phyloP scores from a whole-genome alignment of 2,329 filamentous ascomycete species.

The Apiospora koreana region DNA sequence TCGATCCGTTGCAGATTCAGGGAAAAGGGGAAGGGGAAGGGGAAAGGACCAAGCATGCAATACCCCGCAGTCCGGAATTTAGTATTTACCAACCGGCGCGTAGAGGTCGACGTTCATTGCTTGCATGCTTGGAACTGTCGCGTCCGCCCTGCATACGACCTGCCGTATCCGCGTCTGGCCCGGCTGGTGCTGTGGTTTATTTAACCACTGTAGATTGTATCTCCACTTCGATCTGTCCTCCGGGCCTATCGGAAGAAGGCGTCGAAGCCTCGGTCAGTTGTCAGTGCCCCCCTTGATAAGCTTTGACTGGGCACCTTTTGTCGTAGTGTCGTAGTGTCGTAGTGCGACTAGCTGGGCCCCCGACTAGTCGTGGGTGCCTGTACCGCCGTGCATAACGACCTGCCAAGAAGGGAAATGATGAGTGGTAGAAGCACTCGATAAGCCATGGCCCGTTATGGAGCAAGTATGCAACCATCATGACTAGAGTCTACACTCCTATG shows the following conservation, averaged over 20 bases:
- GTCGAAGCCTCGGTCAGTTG: no score
- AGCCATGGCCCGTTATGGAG: not conserved
- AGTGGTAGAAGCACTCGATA: not conserved
- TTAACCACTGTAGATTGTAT: not conserved
- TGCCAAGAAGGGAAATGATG: conserved; percentile 1
- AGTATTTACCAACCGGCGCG: not conserved
- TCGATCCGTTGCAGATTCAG: not conserved
- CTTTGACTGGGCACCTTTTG: not conserved
- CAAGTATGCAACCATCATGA: not conserved
- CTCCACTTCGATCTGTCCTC: no score
- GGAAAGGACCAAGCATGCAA: not conserved
- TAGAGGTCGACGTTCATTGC: not conserved
- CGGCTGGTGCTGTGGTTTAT: not conserved
- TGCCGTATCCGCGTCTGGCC: not conserved
- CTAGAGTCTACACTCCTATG: not conserved
- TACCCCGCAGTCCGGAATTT: not conserved
- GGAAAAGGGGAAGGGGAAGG: no score
- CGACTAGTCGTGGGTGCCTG: not conserved
- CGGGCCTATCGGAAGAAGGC: not conserved
- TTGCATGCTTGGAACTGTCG: not conserved
- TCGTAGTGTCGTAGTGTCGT: not conserved
- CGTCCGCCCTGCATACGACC: not conserved
- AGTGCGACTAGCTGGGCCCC: not conserved
- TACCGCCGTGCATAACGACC: not conserved
- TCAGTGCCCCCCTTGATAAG: not conserved